Percentiles rank a stretch among this genome's conserved stretches.
These are phyloP conservation scores for Hibiscus syriacus DNA, from an alignment of 345 rosid species.

Conservation along the genomic window DNA sequence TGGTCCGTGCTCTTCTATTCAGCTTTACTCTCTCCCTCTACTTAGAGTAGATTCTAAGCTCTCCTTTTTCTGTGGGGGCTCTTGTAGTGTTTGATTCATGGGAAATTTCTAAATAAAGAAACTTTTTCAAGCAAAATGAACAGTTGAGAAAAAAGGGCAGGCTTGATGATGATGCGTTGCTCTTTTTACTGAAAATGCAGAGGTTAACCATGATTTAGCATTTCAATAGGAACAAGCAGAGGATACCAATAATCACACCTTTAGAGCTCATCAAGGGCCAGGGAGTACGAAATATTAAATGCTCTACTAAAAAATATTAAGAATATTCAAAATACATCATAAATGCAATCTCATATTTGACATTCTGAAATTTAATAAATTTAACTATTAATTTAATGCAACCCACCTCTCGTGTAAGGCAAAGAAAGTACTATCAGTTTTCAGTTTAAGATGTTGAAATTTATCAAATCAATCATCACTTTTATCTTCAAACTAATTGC, in stretches of 20 bases:
- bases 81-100: constrained; percentile 1
- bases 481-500: not conserved
- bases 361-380: not conserved
- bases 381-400: not conserved
- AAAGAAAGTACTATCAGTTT: not conserved
- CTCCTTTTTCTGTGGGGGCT: not conserved
- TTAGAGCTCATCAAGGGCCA: not conserved
- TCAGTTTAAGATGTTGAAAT: no score
- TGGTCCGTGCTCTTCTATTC: not conserved
- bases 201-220: not conserved
- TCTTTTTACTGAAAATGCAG: no score
- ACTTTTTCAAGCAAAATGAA: not conserved
- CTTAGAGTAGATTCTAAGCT: no score
- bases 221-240: no score
- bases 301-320: not conserved
- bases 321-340: not conserved
- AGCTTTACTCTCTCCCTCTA: not conserved
- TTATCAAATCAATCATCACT: not conserved
- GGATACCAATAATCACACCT: not conserved
- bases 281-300: no score
- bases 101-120: not conserved
- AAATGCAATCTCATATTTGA: no score
- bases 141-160: no score
- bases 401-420: no score
- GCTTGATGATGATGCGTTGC: no score